Base-by-base conservation (phyloP, 768 basidiomycete genomes). In the Harrya chromipes region DNA sequence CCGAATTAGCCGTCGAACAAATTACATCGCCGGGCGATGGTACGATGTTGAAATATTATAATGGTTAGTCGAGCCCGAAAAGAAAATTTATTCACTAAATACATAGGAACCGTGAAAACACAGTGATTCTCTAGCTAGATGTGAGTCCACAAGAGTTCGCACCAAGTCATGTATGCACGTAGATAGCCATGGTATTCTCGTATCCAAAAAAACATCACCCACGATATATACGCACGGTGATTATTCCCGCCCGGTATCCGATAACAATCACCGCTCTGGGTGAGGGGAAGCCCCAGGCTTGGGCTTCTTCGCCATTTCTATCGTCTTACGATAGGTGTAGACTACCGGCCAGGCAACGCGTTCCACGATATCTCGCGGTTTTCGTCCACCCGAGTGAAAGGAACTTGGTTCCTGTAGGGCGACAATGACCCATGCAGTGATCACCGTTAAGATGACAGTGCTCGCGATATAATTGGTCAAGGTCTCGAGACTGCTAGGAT, bases 371-470 rank as follows among this genome's bases (percentile, higher is more conserved):
- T 46, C 0, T 12, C 6, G 13, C 33, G 55, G 4, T 11, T 42
- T 0, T 10, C 9, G 14, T 33, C 52, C 52, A 2, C 37, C 38
- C 0, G 47, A 34, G 42, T 69, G 65, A 40, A 67, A 58, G 17
- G 50, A 24, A 23, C 63, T 67, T 16, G 59, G 42, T 7, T 47
- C 40, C 7, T 82, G 81, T 54, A 80, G 73, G 8, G 81, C 76
- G 19, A 83, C 68, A 36, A 84, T 74, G 33, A 79, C 57, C 81
- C 82, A 84, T 19, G 77, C 62, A 10, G 81, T 82, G 13, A 73
- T 24, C 12, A 71, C n/a, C 0, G 81, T 84, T 41, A 85, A 64
- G 1, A 74, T 70, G 4, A 80, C 36, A 0, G 82, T 77, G 7
- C 71, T 62, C n/a, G 58, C 71, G 20, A 75, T 16, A 42, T 75